phyloP scores from a whole-genome alignment of 129 eudicot species.

The Centella asiatica region DNA sequence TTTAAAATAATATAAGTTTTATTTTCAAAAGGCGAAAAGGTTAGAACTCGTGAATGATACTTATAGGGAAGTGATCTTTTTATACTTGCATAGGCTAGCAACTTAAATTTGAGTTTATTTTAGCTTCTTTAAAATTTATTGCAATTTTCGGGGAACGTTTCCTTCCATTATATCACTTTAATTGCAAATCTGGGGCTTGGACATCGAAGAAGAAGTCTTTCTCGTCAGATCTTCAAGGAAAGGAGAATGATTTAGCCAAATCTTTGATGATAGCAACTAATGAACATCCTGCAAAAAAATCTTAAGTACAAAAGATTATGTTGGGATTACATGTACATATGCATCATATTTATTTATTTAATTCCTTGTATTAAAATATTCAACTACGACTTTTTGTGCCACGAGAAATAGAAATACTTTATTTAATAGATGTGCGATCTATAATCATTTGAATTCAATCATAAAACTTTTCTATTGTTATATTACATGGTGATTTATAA shows the following conservation, averaged over 20 bases:
- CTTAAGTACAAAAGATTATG: neutral
- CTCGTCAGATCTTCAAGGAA: neutral
- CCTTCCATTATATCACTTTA: constrained; percentile 33
- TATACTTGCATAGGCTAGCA: too few species aligned
- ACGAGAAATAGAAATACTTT: too few species aligned
- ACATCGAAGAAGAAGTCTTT: constrained; percentile 16
- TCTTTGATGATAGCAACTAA: constrained; percentile 3
- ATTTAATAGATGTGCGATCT: too few species aligned
- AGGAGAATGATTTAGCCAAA: neutral
- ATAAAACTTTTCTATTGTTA: too few species aligned
- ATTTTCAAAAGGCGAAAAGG: too few species aligned
- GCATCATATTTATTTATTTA: constrained; percentile 21
- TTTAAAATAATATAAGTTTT: too few species aligned
- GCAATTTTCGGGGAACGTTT: constrained; percentile 42
- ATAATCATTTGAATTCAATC: too few species aligned
- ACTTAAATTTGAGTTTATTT: constrained; percentile 42
- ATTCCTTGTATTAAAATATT: too few species aligned
- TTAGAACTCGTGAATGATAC: too few species aligned
- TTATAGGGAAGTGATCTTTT: too few species aligned
- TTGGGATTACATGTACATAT: neutral
- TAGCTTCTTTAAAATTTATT: constrained; percentile 34
- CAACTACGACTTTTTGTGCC: too few species aligned
- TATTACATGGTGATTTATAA: too few species aligned
- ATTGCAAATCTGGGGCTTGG: constrained; percentile 47
- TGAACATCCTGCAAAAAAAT: neutral